These are phyloP conservation scores for Plasmopara muralis DNA, from an alignment of 352 stramenopile species.

Conservation along the genomic window DNA sequence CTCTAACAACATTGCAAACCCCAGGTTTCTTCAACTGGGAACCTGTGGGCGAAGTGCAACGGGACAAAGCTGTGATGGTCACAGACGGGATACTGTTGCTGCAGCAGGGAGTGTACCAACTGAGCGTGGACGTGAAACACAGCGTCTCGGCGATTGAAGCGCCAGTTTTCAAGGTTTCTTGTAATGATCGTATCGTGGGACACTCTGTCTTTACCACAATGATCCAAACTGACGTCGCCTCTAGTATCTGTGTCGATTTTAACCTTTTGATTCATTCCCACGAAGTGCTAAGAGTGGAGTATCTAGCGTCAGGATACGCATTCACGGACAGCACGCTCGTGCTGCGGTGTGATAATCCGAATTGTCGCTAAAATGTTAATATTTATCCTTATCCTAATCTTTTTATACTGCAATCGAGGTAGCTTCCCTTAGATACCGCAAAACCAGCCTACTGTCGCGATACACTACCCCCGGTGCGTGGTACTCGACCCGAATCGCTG, in stretches of 20 bases:
- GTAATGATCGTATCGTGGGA: constrained; percentile 7
- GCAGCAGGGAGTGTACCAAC: constrained; percentile 21
- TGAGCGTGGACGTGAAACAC: constrained; percentile 27
- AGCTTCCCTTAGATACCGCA: too few relatives aligned
- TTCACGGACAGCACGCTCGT: constrained; percentile 19
- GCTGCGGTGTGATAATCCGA: not conserved
- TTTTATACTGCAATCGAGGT: too few relatives aligned
- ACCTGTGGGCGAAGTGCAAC: constrained; percentile 11
- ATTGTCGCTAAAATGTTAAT: not conserved
- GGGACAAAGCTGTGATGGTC: constrained; percentile 19
- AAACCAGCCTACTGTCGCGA: too few relatives aligned
- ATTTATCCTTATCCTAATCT: too few relatives aligned
- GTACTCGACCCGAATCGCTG: too few relatives aligned
- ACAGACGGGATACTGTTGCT: constrained; percentile 26
- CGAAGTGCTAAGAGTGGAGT: constrained; percentile 17
- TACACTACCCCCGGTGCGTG: too few relatives aligned
- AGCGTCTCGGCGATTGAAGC: not conserved
- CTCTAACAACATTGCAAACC: constrained; percentile 24
- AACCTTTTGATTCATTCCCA: constrained; percentile 3
- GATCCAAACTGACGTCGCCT: constrained; percentile 10
- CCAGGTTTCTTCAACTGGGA: constrained; percentile 34
- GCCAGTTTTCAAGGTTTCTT: constrained; percentile 14
- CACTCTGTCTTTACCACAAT: constrained; percentile 2
- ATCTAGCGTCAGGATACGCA: constrained; percentile 17
- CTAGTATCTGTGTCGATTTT: constrained; percentile 8